These are phyloP conservation scores for Neurospora terricola DNA, from an alignment of 495 filamentous ascomycete genomes.

Conservation along the genomic window DNA sequence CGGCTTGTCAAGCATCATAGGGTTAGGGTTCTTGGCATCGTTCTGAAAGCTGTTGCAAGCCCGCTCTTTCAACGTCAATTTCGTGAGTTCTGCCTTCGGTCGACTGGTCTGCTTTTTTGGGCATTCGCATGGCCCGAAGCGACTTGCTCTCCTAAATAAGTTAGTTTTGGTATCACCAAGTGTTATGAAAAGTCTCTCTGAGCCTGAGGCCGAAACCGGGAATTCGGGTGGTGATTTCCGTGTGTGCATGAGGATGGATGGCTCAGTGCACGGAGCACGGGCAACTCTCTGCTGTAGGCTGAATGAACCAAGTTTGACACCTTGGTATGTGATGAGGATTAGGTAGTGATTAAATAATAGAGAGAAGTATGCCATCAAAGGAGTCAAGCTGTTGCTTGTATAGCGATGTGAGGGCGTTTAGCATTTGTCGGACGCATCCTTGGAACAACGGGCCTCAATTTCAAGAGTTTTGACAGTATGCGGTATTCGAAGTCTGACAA, in stretches of 20 bases:
- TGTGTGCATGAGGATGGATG: not conserved
- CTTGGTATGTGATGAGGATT: not conserved
- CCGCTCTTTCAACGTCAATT: not conserved
- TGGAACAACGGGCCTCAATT: not conserved
- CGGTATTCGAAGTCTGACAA: not conserved
- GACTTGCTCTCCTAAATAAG: not conserved
- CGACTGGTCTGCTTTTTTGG: not conserved
- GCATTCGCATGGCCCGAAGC: constrained; percentile 2
- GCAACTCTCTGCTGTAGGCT: not conserved
- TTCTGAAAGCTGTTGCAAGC: not conserved
- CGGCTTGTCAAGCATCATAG: not conserved
- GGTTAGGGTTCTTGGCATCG: not conserved
- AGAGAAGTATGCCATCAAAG: not conserved
- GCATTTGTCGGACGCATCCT: not conserved
- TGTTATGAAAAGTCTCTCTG: not conserved
- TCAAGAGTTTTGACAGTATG: not conserved
- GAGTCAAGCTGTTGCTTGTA: not conserved
- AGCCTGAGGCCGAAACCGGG: not conserved
- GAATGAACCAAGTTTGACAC: not conserved
- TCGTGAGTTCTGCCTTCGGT: not conserved
- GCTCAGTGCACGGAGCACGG: not conserved
- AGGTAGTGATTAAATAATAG: not conserved
- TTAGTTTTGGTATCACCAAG: not conserved
- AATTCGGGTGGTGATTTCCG: not conserved
- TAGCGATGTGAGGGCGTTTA: not conserved